These are phyloP conservation scores for Boletus rufocinnamomeus DNA, from an alignment of 768 basidiomycete species.

Conservation along the genomic window DNA sequence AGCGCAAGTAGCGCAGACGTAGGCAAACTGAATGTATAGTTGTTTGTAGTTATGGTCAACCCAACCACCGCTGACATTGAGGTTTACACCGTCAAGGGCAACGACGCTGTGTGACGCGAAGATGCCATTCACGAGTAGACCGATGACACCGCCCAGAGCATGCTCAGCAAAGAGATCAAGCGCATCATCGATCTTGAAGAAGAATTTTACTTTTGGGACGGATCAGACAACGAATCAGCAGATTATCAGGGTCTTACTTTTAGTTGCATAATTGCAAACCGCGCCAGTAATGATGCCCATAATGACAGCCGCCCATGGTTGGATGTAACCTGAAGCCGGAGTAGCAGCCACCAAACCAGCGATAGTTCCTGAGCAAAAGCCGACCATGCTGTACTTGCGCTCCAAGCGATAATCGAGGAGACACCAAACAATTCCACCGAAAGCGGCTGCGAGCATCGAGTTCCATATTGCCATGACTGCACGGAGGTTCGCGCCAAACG, in stretches of 20 bases:
- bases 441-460: conserved; percentile 82
- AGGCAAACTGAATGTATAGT: conserved; percentile 74
- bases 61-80: conserved; percentile 61
- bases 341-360: conserved; percentile 89
- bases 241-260: conserved; percentile 47
- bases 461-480: conserved; percentile 87
- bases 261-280: conserved; percentile 82
- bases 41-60: conserved; percentile 77
- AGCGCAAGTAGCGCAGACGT: conserved; percentile 54
- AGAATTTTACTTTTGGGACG: conserved; percentile 55
- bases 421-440: conserved; percentile 84
- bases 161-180: conserved; percentile 94
- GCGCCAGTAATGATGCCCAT: conserved; percentile 73
- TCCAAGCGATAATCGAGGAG: conserved; percentile 77
- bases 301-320: conserved; percentile 74
- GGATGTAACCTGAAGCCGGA: conserved; percentile 81
- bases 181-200: conserved; percentile 79
- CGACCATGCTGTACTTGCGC: conserved; percentile 85
- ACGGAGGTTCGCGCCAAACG: conserved; percentile 85
- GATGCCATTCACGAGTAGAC: conserved; percentile 69
- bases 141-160: conserved; percentile 81
- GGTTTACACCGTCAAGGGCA: conserved; percentile 66
- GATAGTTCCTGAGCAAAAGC: conserved; percentile 87
- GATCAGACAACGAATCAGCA: conserved; percentile 13
- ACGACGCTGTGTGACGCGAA: conserved; percentile 70